phyloP scores from a whole-genome alignment of 106 monocot genomes.

The Dendrobium officinale region DNA sequence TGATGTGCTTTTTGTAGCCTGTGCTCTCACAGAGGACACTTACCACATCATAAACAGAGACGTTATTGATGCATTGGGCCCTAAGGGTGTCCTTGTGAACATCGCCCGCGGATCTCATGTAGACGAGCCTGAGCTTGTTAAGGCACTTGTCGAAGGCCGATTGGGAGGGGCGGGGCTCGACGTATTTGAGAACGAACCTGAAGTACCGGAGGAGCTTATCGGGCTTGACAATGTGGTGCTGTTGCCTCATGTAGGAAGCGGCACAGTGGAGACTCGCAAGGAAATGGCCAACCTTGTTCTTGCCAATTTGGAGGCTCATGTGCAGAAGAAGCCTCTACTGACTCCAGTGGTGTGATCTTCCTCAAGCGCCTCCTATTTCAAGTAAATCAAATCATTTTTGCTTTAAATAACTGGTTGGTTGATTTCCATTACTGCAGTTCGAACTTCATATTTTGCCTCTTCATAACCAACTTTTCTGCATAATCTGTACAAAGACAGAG shows the following conservation, averaged over 20 bases:
- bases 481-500: too few species aligned
- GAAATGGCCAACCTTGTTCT: conserved; percentile 69
- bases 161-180: conserved; percentile 69
- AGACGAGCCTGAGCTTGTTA: conserved; percentile 57
- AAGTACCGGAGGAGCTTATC: conserved; percentile 44
- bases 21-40: conserved; percentile 40
- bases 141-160: conserved; percentile 47
- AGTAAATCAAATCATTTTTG: too few species aligned
- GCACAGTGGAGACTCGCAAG: conserved; percentile 41
- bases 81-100: conserved; percentile 56
- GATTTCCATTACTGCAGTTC: neutral
- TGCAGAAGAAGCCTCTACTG: conserved; percentile 42
- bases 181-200: conserved; percentile 62
- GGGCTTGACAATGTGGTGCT: conserved; percentile 58
- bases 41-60: conserved; percentile 43
- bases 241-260: conserved; percentile 63
- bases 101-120: conserved; percentile 50
- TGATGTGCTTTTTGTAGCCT: conserved; percentile 50
- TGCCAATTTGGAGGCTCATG: conserved; percentile 59
- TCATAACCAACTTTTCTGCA: too few species aligned
- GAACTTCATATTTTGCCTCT: neutral
- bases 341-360: conserved; percentile 48
- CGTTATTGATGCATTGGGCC: conserved; percentile 49
- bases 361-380: too few species aligned
- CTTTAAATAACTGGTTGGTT: too few species aligned